These are phyloP conservation scores for Citrus medica DNA, from an alignment of 345 rosid species.

Conservation along the genomic window DNA sequence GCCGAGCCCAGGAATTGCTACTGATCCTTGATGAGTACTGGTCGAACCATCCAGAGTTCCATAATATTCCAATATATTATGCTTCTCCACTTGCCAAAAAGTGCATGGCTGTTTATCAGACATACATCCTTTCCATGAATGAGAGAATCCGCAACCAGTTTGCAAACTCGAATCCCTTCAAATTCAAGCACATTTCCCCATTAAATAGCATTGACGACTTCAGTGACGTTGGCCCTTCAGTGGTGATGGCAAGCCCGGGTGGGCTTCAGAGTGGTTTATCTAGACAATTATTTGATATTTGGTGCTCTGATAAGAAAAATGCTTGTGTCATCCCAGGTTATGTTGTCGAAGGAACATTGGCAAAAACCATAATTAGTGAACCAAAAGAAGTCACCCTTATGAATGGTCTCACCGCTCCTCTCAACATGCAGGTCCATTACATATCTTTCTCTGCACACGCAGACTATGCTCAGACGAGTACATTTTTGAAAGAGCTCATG, in stretches of 20 bases:
- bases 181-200: conserved; percentile 81
- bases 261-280: conserved; percentile 93
- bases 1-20: conserved; percentile 84
- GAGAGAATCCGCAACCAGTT: conserved; percentile 90
- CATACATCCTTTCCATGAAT: conserved; percentile 93
- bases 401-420: conserved; percentile 89
- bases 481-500: conserved; percentile 85
- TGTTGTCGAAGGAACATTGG: conserved; percentile 79
- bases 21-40: conserved; percentile 89
- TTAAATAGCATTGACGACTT: conserved; percentile 86
- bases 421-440: conserved; percentile 89
- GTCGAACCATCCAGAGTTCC: conserved; percentile 84
- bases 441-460: conserved; percentile 96
- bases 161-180: conserved; percentile 86
- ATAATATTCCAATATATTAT: conserved; percentile 86
- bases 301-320: conserved; percentile 93
- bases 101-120: conserved; percentile 96
- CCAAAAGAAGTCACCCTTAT: conserved; percentile 92
- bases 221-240: conserved; percentile 82
- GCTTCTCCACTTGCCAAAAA: conserved; percentile 96
- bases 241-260: conserved; percentile 94
- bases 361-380: conserved; percentile 79
- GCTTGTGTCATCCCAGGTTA: conserved; percentile 86
- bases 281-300: conserved; percentile 81
- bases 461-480: conserved; percentile 92